These are phyloP conservation scores for Tetrahymena borealis DNA, from an alignment of 73 alveolate species.

Conservation along the genomic window DNA sequence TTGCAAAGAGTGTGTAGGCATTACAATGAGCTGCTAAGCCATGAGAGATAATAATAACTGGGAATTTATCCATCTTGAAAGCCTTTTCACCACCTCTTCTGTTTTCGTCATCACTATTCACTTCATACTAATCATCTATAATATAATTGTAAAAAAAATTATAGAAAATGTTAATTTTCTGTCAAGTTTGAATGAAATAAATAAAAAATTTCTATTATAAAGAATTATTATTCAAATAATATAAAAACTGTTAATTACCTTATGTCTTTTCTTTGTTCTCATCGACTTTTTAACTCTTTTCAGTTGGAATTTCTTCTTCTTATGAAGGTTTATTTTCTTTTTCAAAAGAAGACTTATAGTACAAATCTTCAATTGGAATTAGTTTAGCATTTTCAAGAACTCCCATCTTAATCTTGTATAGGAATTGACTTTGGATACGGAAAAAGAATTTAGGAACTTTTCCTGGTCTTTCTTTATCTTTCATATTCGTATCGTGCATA, in stretches of 20 bases:
- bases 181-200: neutral
- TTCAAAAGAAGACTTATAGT: neutral
- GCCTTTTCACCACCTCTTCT: slow-evolving; percentile 3
- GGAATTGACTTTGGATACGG: neutral
- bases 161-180: neutral
- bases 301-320: neutral
- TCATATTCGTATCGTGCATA: neutral
- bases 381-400: neutral
- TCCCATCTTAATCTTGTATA: neutral
- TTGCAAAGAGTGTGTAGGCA: slow-evolving; percentile 24
- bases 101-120: neutral
- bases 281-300: neutral
- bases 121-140: neutral
- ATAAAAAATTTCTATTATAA: no score
- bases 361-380: neutral
- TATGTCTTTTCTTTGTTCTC: neutral
- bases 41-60: slow-evolving; percentile 9
- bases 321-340: no score
- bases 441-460: neutral
- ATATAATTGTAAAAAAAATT: neutral
- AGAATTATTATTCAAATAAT: no score
- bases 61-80: neutral
- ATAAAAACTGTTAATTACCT: no score
- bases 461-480: neutral
- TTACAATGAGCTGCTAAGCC: slow-evolving; percentile 43